Evolutionary conservation across 179 eudicot genomes (phyloP).

Genomic region (Spergularia azorica): DNA sequence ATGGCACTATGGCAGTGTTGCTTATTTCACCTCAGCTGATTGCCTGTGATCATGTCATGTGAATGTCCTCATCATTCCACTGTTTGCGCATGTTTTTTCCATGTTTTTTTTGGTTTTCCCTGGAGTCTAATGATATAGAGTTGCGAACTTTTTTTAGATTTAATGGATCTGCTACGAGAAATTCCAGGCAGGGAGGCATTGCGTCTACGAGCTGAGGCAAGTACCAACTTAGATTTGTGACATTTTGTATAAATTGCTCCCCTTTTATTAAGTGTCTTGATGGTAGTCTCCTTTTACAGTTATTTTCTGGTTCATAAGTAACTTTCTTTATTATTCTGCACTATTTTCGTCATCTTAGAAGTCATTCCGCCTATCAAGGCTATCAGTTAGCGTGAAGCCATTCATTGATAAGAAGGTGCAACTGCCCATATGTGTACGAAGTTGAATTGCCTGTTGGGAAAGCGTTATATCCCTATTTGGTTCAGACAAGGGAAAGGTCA

Average conservation of each 20-base stretch:
- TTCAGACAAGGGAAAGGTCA: background rate
- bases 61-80: too few relatives aligned
- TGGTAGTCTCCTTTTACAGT: background rate
- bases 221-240: constrained; percentile 20
- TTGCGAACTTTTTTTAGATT: constrained; percentile 35
- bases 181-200: constrained; percentile 83
- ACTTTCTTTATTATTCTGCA: background rate
- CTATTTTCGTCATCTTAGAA: background rate
- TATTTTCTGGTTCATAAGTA: background rate
- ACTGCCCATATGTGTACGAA: background rate
- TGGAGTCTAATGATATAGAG: background rate
- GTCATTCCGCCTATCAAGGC: constrained; percentile 1
- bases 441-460: too few relatives aligned
- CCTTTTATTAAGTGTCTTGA: background rate
- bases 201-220: constrained; percentile 80
- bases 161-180: constrained; percentile 80
- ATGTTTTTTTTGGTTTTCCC: background rate
- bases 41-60: too few relatives aligned
- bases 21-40: background rate
- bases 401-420: too few relatives aligned
- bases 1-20: background rate
- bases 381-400: too few relatives aligned
- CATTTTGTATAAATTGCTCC: background rate
- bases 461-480: too few relatives aligned
- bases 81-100: too few relatives aligned